These are phyloP conservation scores for Lasiosphaeria ovina DNA, from an alignment of 495 filamentous ascomycete genomes.

Conservation along the genomic window DNA sequence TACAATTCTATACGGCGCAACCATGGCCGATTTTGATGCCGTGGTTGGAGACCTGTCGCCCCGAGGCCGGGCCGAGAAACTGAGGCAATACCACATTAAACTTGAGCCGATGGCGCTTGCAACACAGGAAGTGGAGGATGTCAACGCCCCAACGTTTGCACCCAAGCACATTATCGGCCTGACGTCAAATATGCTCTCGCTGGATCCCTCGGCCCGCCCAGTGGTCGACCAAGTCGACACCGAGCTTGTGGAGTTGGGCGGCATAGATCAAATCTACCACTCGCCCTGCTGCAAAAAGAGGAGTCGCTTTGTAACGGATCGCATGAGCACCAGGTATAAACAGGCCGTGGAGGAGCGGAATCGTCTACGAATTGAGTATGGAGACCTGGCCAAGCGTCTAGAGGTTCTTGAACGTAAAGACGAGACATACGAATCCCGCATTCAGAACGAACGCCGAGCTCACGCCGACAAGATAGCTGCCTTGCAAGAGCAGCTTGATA, in stretches of 20 bases:
- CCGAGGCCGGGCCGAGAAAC: slow-evolving; percentile 24
- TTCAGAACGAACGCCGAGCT: slow-evolving; percentile 26
- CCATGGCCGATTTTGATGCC: slow-evolving; percentile 36
- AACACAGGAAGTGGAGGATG: slow-evolving; percentile 32
- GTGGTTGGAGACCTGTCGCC: slow-evolving; percentile 28
- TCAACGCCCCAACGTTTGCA: slow-evolving; percentile 30
- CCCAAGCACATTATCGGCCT: slow-evolving; percentile 36
- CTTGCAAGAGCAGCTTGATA: slow-evolving; percentile 28
- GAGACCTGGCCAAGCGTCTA: slow-evolving; percentile 25
- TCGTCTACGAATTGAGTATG: slow-evolving; percentile 25
- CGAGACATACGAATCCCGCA: slow-evolving; percentile 33
- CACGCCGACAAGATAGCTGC: slow-evolving; percentile 22
- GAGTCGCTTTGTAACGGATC: slow-evolving; percentile 30
- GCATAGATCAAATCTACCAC: slow-evolving; percentile 45
- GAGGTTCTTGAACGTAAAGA: slow-evolving; percentile 32
- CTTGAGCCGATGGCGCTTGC: slow-evolving; percentile 28
- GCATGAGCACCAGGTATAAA: slow-evolving; percentile 27
- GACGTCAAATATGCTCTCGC: slow-evolving; percentile 34
- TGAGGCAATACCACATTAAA: slow-evolving; percentile 25
- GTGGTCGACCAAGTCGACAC: slow-evolving; percentile 31
- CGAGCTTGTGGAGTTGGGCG: slow-evolving; percentile 38
- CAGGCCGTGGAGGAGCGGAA: slow-evolving; percentile 27
- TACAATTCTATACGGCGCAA: slow-evolving; percentile 30
- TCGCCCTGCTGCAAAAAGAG: slow-evolving; percentile 37
- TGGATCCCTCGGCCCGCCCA: slow-evolving; percentile 26